Percentiles rank a stretch among this genome's conserved stretches.
Evolutionary conservation across 441 rosid species (phyloP).

Genomic region (Populus hybrid): DNA sequence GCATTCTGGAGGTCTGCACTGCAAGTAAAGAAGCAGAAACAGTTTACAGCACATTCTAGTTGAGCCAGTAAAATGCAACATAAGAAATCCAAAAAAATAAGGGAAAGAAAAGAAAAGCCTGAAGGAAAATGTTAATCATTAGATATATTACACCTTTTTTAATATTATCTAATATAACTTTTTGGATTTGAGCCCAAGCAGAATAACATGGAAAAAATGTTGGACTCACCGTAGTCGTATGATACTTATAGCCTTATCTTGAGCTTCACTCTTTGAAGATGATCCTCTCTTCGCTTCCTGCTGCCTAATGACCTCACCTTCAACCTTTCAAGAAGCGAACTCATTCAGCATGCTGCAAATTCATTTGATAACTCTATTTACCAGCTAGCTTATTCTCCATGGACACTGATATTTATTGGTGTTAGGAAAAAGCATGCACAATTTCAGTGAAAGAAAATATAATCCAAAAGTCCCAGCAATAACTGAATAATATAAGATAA

Average conservation of each 20-base stretch:
- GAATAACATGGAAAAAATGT: background rate
- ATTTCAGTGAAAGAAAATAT: background rate
- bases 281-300: slow-evolving; percentile 75
- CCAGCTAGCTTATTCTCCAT: slow-evolving; percentile 17
- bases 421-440: slow-evolving; percentile 1
- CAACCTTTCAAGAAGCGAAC: slow-evolving; percentile 61
- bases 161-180: background rate
- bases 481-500: background rate
- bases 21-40: slow-evolving; percentile 31
- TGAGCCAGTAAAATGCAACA: background rate
- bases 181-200: background rate
- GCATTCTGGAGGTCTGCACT: slow-evolving; percentile 90
- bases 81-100: slow-evolving; percentile 1
- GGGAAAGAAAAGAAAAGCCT: background rate
- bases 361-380: slow-evolving; percentile 11
- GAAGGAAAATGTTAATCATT: background rate
- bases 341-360: slow-evolving; percentile 15
- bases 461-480: background rate
- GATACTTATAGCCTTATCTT: slow-evolving; percentile 78
- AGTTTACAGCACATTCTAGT: slow-evolving; percentile 2
- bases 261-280: slow-evolving; percentile 93
- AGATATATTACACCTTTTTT: background rate
- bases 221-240: slow-evolving; percentile 68
- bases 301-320: slow-evolving; percentile 66
- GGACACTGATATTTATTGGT: slow-evolving; percentile 5